phyloP scores from a whole-genome alignment of 1,139 yeast species.

The Suhomyces yuchorum region DNA sequence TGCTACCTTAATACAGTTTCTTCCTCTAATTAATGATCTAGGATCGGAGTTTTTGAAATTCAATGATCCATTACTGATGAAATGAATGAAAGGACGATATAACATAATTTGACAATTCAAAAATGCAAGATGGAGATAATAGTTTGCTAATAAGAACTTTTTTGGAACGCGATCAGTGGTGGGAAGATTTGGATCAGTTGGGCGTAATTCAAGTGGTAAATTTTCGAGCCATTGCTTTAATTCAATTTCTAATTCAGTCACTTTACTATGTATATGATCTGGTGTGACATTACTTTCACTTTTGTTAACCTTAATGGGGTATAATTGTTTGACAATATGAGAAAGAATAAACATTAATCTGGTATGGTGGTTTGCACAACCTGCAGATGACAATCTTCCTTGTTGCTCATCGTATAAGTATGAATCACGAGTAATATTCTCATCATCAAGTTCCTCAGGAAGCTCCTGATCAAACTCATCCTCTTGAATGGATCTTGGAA shows the following conservation, averaged over 20 bases:
- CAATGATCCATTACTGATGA: constrained; percentile 59
- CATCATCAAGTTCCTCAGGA: constrained; percentile 86
- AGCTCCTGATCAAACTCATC: constrained; percentile 89
- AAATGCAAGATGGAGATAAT: constrained; percentile 74
- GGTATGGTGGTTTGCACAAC: constrained; percentile 86
- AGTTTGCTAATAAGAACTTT: constrained; percentile 69
- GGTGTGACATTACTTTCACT: constrained; percentile 28
- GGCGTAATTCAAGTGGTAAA: constrained; percentile 72
- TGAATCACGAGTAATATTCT: constrained; percentile 70
- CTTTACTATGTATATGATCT: constrained; percentile 58
- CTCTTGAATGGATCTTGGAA: constrained; percentile 74
- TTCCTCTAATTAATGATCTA: constrained; percentile 63
- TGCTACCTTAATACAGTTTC: constrained; percentile 84
- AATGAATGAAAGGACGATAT: constrained; percentile 91
- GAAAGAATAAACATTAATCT: constrained; percentile 56
- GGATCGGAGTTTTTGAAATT: constrained; percentile 41
- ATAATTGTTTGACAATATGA: constrained; percentile 45
- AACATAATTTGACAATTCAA: constrained; percentile 82
- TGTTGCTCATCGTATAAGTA: constrained; percentile 42
- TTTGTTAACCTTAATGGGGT: constrained; percentile 41
- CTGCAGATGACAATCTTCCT: constrained; percentile 65
- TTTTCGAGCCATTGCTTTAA: constrained; percentile 74
- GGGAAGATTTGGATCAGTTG: constrained; percentile 57
- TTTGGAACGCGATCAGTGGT: constrained; percentile 51
- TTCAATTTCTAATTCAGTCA: constrained; percentile 71